Evolutionary conservation across 495 filamentous ascomycete species (phyloP).

Genomic region (Neurospora tetrasperma): DNA sequence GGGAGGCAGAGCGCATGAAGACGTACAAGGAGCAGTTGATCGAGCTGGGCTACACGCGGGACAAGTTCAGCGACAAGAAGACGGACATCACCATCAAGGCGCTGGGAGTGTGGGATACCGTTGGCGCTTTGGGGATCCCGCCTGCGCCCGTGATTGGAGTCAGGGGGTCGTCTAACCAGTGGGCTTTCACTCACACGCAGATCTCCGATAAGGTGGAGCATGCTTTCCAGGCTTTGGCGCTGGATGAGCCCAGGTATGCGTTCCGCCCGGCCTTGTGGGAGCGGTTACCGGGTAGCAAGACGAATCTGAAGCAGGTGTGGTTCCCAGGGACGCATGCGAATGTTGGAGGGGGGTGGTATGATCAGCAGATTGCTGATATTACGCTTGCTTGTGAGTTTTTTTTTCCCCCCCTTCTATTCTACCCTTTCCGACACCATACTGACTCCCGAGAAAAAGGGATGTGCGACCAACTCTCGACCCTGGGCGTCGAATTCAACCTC

Average conservation of each 20-base stretch:
- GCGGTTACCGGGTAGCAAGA: conserved; percentile 16
- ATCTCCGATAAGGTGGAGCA: conserved; percentile 48
- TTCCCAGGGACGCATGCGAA: conserved; percentile 59
- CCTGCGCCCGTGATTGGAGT: conserved; percentile 26
- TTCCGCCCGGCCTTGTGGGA: conserved; percentile 58
- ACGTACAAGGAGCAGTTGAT: conserved; percentile 19
- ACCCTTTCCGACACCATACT: not conserved
- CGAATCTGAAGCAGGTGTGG: conserved; percentile 55
- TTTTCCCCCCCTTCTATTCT: not conserved
- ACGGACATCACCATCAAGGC: conserved; percentile 29
- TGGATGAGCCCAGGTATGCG: conserved; percentile 55
- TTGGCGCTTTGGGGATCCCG: conserved; percentile 27
- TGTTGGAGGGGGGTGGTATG: conserved; percentile 43
- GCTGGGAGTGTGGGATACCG: conserved; percentile 30
- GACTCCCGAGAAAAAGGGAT: conserved; percentile 17
- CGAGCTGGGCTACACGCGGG: conserved; percentile 17
- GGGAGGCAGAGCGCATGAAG: conserved; percentile 17
- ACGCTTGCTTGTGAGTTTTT: conserved; percentile 20
- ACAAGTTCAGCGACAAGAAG: conserved; percentile 15
- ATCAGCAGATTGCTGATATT: conserved; percentile 25
- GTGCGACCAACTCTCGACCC: conserved; percentile 25
- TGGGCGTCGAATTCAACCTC: conserved; percentile 27
- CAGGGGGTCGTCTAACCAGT: conserved; percentile 23
- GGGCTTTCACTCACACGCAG: conserved; percentile 47
- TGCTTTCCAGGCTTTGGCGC: conserved; percentile 62